These are phyloP conservation scores for Pezicula neosporulosa DNA, from an alignment of 2,329 filamentous ascomycete genomes.

Conservation along the genomic window DNA sequence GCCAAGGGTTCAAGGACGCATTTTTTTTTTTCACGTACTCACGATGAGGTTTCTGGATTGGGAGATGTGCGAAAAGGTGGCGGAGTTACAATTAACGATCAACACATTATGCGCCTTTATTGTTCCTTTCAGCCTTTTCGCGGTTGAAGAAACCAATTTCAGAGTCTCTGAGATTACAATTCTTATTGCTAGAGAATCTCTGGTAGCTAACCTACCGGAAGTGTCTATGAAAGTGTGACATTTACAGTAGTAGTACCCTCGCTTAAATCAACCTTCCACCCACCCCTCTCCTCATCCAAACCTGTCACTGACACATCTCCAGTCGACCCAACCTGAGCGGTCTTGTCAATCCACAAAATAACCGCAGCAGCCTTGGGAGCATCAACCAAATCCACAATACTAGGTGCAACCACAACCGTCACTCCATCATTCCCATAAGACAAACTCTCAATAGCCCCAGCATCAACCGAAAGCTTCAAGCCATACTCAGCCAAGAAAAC, in stretches of 20 bases:
- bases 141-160: too few species aligned
- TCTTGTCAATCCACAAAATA: slow-evolving; percentile 10
- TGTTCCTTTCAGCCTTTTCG: too few species aligned
- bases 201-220: too few species aligned
- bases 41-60: too few species aligned
- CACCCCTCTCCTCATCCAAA: background rate
- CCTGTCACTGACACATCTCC: background rate
- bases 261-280: slow-evolving; percentile 1
- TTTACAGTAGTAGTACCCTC: slow-evolving; percentile 14
- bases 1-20: too few species aligned
- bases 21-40: too few species aligned
- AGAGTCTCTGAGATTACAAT: too few species aligned
- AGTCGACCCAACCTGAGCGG: slow-evolving; percentile 2
- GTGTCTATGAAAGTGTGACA: background rate
- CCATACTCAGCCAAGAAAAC: slow-evolving; percentile 46
- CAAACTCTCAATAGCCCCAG: slow-evolving; percentile 38
- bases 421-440: slow-evolving; percentile 23
- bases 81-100: too few species aligned
- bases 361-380: slow-evolving; percentile 3
- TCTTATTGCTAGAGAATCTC: too few species aligned
- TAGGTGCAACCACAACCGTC: slow-evolving; percentile 4
- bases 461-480: slow-evolving; percentile 37
- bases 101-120: too few species aligned
- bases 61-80: too few species aligned
- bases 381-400: background rate